These are phyloP conservation scores for Lophiotrema nucula DNA, from an alignment of 495 filamentous ascomycete genomes.

Conservation along the genomic window DNA sequence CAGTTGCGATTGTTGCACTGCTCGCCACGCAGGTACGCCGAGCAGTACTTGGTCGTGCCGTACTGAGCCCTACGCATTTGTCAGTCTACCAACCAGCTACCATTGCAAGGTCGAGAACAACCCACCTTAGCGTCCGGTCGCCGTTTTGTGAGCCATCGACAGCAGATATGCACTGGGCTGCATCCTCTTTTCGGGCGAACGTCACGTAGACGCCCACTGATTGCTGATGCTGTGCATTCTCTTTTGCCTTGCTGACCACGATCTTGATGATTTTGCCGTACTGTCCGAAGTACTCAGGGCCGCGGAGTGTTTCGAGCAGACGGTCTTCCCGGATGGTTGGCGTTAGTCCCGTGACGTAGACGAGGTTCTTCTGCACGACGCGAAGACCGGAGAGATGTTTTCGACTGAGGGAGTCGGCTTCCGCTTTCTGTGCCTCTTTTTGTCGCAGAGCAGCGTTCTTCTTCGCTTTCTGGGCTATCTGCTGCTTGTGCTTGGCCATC, in stretches of 20 bases:
- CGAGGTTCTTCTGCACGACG: slow-evolving; percentile 96
- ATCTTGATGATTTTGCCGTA: slow-evolving; percentile 99
- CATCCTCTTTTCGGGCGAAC: slow-evolving; percentile 83
- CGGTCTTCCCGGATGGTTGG: slow-evolving; percentile 89
- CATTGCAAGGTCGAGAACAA: background rate
- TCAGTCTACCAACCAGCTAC: slow-evolving; percentile 31
- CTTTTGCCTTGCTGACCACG: slow-evolving; percentile 92
- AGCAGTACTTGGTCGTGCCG: slow-evolving; percentile 98
- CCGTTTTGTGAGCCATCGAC: slow-evolving; percentile 92
- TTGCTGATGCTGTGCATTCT: slow-evolving; percentile 66
- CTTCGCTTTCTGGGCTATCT: slow-evolving; percentile 84
- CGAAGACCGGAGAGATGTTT: slow-evolving; percentile 93
- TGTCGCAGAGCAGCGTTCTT: slow-evolving; percentile 87
- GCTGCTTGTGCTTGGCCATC: slow-evolving; percentile 60
- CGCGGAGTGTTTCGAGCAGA: slow-evolving; percentile 80
- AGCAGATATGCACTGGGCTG: slow-evolving; percentile 79
- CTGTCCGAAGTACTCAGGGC: slow-evolving; percentile 91
- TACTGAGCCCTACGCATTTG: slow-evolving; percentile 70
- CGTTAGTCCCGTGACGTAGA: slow-evolving; percentile 93
- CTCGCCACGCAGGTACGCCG: slow-evolving; percentile 90
- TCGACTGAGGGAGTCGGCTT: slow-evolving; percentile 89
- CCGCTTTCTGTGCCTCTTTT: slow-evolving; percentile 91
- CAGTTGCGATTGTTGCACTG: slow-evolving; percentile 90
- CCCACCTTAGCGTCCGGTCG: slow-evolving; percentile 71
- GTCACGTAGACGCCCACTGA: slow-evolving; percentile 97